Conservation (phyloP, 2,329 filamentous ascomycete genomes). For the Seiridium unicorne region DNA sequence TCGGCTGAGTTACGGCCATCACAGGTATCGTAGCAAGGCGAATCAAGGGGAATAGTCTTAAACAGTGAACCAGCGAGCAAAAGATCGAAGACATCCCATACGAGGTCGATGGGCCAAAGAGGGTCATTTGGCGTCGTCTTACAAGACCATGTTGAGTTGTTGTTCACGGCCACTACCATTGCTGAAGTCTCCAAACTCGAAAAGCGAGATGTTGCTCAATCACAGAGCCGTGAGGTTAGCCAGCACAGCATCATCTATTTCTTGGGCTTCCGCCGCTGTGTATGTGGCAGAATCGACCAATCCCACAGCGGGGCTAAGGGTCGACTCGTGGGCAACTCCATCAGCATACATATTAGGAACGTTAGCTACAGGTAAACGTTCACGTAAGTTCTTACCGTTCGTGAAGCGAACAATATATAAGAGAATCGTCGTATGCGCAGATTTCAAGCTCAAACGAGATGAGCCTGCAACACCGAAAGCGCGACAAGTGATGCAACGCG, state of each 20-base stretch:
- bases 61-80: constrained; percentile 28
- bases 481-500: no score
- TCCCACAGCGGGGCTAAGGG: no score
- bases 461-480: no score
- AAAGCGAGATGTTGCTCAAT: not conserved
- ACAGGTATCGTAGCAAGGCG: constrained; percentile 22
- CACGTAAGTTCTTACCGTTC: no score
- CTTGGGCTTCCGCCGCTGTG: not conserved
- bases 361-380: no score
- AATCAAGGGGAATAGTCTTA: constrained; percentile 29
- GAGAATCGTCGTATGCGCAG: no score
- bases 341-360: no score
- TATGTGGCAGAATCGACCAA: no score
- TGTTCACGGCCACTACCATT: not conserved
- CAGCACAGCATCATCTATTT: not conserved
- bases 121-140: not conserved
- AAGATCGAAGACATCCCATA: constrained; percentile 27
- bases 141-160: not conserved
- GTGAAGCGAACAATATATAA: no score
- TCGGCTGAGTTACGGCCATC: not conserved
- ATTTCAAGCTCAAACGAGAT: no score
- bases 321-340: no score
- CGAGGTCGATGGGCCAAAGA: not conserved
- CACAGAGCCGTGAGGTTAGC: not conserved
- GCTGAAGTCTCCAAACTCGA: not conserved